Evolutionary conservation across 495 filamentous ascomycete genomes (phyloP).

Genomic region (Penicillium manginii): DNA sequence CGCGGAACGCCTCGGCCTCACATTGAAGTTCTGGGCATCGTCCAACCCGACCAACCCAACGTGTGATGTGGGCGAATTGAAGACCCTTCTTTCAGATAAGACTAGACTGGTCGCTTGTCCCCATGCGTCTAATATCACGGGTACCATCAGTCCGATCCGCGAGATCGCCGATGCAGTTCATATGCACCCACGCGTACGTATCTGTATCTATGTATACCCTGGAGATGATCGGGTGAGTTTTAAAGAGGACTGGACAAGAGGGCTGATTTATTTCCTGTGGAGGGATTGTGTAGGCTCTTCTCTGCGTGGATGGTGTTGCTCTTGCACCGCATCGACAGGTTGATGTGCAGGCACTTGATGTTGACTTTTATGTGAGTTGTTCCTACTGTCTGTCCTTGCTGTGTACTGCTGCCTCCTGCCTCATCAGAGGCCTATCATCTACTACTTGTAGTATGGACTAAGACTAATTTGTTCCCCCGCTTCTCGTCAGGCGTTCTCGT

Average conservation of each 20-base stretch:
- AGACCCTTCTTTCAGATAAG: slow-evolving; percentile 56
- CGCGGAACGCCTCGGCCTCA: slow-evolving; percentile 57
- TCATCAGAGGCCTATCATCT: background rate
- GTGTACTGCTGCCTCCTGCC: background rate
- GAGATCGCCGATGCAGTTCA: slow-evolving; percentile 53
- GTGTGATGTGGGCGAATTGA: slow-evolving; percentile 56
- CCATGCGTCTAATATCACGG: slow-evolving; percentile 71
- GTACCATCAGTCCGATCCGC: slow-evolving; percentile 66
- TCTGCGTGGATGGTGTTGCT: slow-evolving; percentile 65
- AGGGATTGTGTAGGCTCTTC: slow-evolving; percentile 36
- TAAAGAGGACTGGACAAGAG: too few species aligned
- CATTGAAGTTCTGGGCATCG: slow-evolving; percentile 67
- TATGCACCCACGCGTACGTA: slow-evolving; percentile 39
- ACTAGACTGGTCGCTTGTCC: slow-evolving; percentile 71
- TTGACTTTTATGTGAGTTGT: slow-evolving; percentile 67
- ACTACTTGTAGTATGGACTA: background rate
- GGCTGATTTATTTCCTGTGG: slow-evolving; percentile 21
- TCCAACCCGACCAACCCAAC: slow-evolving; percentile 51
- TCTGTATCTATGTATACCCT: background rate
- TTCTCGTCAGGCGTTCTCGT: slow-evolving; percentile 59
- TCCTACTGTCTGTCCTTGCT: background rate
- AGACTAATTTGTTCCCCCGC: background rate
- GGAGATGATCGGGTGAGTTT: too few species aligned
- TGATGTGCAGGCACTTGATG: slow-evolving; percentile 66
- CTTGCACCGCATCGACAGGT: slow-evolving; percentile 70